phyloP scores from a whole-genome alignment of 2,329 filamentous ascomycete species.

The Sporothrix protearum region DNA sequence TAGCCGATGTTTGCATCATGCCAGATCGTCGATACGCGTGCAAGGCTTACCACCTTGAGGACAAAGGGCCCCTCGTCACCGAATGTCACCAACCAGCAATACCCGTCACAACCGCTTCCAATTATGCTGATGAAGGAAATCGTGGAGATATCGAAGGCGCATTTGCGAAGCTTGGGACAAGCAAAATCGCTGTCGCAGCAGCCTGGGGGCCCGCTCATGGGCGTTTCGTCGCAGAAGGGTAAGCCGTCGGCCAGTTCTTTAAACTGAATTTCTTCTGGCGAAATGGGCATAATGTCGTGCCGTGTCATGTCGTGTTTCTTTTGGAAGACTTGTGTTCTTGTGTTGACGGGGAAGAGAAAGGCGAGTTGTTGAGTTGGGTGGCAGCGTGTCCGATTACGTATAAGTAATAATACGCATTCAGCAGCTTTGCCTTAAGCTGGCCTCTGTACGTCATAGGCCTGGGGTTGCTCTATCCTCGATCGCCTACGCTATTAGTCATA shows the following conservation, averaged over 20 bases:
- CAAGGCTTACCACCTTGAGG: background rate
- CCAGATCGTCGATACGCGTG: background rate
- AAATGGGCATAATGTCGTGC: background rate
- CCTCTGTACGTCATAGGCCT: too few relatives aligned
- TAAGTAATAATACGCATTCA: too few relatives aligned
- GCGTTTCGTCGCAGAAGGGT: background rate
- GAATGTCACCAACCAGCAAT: background rate
- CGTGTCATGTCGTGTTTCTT: background rate
- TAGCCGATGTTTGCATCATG: background rate
- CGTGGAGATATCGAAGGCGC: slow-evolving; percentile 7
- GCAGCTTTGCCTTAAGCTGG: too few relatives aligned
- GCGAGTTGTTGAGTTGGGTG: too few relatives aligned
- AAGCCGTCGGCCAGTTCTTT: background rate
- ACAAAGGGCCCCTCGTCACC: background rate
- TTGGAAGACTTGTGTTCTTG: too few relatives aligned
- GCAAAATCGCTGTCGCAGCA: background rate
- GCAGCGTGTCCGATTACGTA: too few relatives aligned
- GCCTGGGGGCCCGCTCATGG: background rate
- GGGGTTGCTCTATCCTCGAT: too few relatives aligned
- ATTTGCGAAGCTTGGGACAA: slow-evolving; percentile 13
- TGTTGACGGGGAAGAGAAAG: too few relatives aligned
- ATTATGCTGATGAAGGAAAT: background rate
- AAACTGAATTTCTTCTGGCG: background rate
- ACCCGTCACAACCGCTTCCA: background rate
- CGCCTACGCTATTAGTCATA: too few relatives aligned